A percentile compares a stretch with the other conserved stretches of the same genome.
Evolutionary conservation across 768 basidiomycete species (phyloP).

Genomic region (Candolleomyces eurysporus): DNA sequence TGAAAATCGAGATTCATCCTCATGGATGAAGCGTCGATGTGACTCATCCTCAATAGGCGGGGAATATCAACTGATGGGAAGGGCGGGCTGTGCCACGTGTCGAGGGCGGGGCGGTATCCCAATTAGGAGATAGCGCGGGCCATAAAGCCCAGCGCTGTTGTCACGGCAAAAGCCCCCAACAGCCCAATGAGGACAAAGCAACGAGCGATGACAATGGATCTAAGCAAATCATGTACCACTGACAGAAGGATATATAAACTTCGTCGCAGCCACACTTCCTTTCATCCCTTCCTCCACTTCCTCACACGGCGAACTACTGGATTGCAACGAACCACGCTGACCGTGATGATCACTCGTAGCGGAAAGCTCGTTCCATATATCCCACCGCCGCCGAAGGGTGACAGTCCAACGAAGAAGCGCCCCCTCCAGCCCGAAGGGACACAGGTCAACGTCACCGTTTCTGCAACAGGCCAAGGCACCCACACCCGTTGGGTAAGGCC

Average conservation of each 20-base stretch:
- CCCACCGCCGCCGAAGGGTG: background rate
- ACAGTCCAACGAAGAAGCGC: background rate
- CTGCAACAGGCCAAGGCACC: conserved; percentile 2
- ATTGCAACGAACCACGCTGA: background rate
- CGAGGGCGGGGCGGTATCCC: too few relatives aligned
- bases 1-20: too few relatives aligned
- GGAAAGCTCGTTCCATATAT: background rate
- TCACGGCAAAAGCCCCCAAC: background rate
- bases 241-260: background rate
- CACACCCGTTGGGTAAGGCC: background rate
- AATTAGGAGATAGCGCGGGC: too few relatives aligned
- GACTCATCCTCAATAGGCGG: too few relatives aligned
- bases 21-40: too few relatives aligned
- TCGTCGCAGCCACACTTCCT: background rate
- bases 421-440: conserved; percentile 1
- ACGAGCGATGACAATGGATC: background rate
- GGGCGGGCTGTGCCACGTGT: too few relatives aligned
- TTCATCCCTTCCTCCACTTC: background rate
- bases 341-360: conserved; percentile 3
- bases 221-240: background rate
- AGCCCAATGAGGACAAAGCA: background rate
- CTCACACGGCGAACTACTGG: background rate
- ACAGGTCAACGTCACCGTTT: background rate
- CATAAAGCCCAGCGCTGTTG: too few relatives aligned
- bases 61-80: too few relatives aligned